Percentiles rank a stretch among this genome's conserved stretches.
Evolutionary conservation across 305 asterid species (phyloP).

Genomic region (Fraxinus paxiana): DNA sequence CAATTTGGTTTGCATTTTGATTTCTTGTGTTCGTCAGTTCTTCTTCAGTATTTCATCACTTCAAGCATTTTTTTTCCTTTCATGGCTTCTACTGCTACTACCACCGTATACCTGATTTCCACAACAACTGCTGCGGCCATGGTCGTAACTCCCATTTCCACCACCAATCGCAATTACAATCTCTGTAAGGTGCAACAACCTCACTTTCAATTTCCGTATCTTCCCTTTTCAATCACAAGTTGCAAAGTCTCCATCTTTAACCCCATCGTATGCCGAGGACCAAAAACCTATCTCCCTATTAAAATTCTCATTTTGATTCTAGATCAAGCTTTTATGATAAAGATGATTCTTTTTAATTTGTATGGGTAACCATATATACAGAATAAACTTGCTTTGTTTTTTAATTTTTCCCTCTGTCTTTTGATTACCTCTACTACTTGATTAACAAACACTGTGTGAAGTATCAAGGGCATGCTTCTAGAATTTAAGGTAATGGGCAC

Average conservation of each 20-base stretch:
- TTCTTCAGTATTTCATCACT: not conserved
- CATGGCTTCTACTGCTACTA: not conserved
- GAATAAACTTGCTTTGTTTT: not conserved
- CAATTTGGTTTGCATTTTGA: not conserved
- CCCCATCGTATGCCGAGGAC: not conserved
- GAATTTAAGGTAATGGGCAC: not conserved
- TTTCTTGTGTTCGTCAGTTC: not conserved
- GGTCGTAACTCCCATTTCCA: not conserved
- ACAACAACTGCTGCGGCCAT: not conserved
- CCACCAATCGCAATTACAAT: not conserved
- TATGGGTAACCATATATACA: not conserved
- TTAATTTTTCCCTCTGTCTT: not conserved
- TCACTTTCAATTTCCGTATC: not conserved
- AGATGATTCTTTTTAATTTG: not conserved
- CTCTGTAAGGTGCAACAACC: not conserved
- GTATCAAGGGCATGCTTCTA: not conserved
- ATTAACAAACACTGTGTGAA: not conserved
- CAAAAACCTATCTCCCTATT: not conserved
- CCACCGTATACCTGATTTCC: not conserved
- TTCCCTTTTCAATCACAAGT: not conserved
- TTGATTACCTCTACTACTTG: not conserved
- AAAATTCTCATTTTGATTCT: not conserved
- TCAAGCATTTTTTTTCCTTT: not conserved
- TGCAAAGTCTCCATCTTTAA: not conserved
- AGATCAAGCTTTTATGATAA: not conserved